Evolutionary conservation across 352 stramenopile genomes (phyloP).

Genomic region (Pythium apleroticum): DNA sequence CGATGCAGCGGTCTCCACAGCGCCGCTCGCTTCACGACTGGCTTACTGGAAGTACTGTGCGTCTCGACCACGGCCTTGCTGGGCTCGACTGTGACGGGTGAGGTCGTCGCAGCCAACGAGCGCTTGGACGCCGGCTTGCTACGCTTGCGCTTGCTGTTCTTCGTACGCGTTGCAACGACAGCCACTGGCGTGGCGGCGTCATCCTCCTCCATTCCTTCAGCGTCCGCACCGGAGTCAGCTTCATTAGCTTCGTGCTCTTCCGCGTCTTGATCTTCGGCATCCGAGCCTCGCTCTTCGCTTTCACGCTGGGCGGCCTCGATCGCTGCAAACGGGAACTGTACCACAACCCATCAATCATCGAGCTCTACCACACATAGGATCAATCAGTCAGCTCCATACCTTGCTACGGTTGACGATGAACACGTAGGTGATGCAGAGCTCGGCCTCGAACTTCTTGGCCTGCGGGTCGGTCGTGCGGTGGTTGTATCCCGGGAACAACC

Average conservation of each 20-base stretch:
- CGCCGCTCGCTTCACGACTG: not conserved
- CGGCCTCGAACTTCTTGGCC: conserved; percentile 82
- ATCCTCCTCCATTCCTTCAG: no score
- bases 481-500: conserved; percentile 79
- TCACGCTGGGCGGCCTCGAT: conserved; percentile 3
- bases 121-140: conserved; percentile 4
- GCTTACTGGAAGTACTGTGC: not conserved
- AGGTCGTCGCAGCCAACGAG: not conserved
- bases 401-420: conserved; percentile 85
- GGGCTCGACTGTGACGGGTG: not conserved
- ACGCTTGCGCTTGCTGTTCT: conserved; percentile 23
- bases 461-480: conserved; percentile 86
- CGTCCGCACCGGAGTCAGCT: no score
- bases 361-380: not conserved
- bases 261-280: not conserved
- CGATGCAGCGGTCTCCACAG: conserved; percentile 36
- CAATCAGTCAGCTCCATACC: conserved; percentile 32
- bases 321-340: conserved; percentile 20
- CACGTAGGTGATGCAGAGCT: conserved; percentile 83
- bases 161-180: not conserved
- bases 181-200: not conserved
- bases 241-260: not conserved
- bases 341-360: not conserved
- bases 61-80: not conserved
- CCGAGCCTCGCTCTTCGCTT: not conserved